Evolutionary conservation across 495 filamentous ascomycete genomes (phyloP), one percentile per base, ranked within the genome.

Genomic region (Aspergillus heteromorphus): DNA sequence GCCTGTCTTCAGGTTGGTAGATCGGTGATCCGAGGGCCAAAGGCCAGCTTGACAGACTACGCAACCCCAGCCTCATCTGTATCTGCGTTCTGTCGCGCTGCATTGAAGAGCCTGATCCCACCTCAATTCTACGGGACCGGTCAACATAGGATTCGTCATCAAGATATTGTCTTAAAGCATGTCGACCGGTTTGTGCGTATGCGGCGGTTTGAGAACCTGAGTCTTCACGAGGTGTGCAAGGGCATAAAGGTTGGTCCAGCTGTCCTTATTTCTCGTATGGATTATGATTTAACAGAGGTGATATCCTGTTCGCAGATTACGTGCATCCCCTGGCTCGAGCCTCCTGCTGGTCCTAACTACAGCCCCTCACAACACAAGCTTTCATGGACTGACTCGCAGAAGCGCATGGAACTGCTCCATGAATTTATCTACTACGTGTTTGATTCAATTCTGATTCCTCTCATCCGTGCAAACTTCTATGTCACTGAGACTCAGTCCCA

Each of bases 371-470:
- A 59, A 4, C 27, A 31, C n/a, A 91, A 87, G 40, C 76, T 87
- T 27, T 84, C 88, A 17, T 65, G 76, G 40, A 83, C 88, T 0
- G 93, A 98, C 58, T 66, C 80, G 25, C 67, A 75, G 19, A 97
- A 97, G 71, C 85, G 93, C 7, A 76, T 65, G 16, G 87, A 96
- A 64, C 74, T 97, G 5, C 80, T 96, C 27, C 69, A 83, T 45
- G 93, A 98, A 62, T 84, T 97, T 51, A 57, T 97, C 0, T 97
- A 96, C 70, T 98, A 91, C 67, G 55, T 95, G 2, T 92, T 97
- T 58, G 92, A 98, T 60, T 95, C 91, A 0, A 74, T 97, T 23
- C 61, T 98, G 16, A 89, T 97, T 56, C 93, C 93, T 6, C 80
- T 97, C 0, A 79, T 98, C 47, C 84, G 89, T 14, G 79, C 80